Conservation (phyloP, 306 rosid species). For the Cicer bijugum region DNA sequence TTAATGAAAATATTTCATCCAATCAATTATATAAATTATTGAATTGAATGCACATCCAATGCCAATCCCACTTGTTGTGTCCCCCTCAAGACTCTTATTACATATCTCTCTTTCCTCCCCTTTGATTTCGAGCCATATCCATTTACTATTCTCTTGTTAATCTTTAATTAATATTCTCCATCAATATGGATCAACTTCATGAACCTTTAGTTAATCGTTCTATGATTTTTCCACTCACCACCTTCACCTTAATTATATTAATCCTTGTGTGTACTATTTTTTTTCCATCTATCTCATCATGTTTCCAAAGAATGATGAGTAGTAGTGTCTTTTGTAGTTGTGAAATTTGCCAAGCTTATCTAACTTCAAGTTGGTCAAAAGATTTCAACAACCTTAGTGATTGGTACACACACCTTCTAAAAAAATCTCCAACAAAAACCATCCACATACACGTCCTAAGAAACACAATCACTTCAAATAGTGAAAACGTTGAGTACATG, state of each 20-base stretch:
- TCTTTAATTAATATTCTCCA: conserved; percentile 16
- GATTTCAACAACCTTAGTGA: conserved; percentile 73
- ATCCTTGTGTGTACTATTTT: not conserved
- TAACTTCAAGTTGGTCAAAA: conserved; percentile 67
- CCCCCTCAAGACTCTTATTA: not conserved
- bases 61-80: conserved; percentile 36
- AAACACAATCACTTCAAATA: conserved; percentile 75
- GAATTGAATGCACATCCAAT: conserved; percentile 17
- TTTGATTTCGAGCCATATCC: not conserved
- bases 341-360: conserved; percentile 64
- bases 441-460: conserved; percentile 74
- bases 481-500: conserved; percentile 75
- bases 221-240: conserved; percentile 20
- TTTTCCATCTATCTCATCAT: not conserved
- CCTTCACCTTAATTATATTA: not conserved
- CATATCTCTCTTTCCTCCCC: not conserved
- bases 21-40: conserved; percentile 20
- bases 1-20: conserved; percentile 1
- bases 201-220: conserved; percentile 13
- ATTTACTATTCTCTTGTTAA: conserved; percentile 3
- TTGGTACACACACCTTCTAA: conserved; percentile 74
- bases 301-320: not conserved
- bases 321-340: conserved; percentile 58
- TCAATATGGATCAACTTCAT: conserved; percentile 41
- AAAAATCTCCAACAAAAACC: conserved; percentile 61